Percentiles rank a stretch among this genome's conserved stretches.
Evolutionary conservation across 345 rosid genomes (phyloP).

Genomic region (Populus davidiana): DNA sequence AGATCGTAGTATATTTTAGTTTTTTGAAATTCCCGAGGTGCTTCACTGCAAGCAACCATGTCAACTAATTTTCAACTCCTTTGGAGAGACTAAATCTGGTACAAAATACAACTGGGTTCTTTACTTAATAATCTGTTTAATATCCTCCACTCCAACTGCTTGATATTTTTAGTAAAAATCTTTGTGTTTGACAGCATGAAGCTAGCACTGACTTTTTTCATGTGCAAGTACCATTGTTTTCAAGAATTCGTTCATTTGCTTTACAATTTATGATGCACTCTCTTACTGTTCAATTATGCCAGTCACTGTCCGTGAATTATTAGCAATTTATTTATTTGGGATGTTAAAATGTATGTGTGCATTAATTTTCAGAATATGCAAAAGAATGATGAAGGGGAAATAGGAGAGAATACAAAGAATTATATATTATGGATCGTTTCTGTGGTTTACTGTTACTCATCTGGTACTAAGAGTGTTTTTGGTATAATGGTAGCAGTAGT

Average conservation of each 20-base stretch:
- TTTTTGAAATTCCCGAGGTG: neutral
- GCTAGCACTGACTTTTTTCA: neutral
- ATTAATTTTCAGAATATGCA: too few species aligned
- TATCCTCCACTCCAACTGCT: neutral
- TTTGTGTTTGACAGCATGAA: neutral
- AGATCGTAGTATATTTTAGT: neutral
- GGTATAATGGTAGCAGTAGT: too few species aligned
- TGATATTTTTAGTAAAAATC: neutral
- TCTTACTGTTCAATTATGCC: neutral
- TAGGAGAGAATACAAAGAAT: neutral
- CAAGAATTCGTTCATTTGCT: neutral
- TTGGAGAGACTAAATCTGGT: neutral
- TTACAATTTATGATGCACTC: neutral
- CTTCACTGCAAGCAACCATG: neutral
- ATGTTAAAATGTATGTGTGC: too few species aligned
- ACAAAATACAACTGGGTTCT: neutral
- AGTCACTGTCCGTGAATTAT: neutral
- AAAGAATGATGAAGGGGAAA: neutral
- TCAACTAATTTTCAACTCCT: neutral
- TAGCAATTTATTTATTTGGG: neutral
- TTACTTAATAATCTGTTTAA: neutral
- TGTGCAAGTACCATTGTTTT: neutral
- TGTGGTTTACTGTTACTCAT: neutral
- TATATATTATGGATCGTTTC: neutral
- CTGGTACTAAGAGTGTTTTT: neutral